A percentile compares a stretch with the other conserved stretches of the same genome.
Conservation (phyloP, 1,284 basidiomycete species). For the Tilletiopsis washingtonensis region DNA sequence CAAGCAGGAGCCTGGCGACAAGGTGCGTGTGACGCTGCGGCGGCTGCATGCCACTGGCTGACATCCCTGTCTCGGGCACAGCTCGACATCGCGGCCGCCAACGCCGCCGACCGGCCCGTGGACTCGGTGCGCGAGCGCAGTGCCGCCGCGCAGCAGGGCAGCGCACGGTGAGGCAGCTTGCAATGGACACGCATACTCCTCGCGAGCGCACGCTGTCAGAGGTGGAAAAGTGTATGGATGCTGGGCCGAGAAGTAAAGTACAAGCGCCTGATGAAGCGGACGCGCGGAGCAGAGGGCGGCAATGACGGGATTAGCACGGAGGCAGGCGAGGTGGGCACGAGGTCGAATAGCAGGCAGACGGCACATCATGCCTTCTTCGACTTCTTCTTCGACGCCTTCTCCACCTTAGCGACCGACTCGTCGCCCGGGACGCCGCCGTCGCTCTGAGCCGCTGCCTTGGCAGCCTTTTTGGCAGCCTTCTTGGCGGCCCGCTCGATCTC, state of each 20-base stretch:
- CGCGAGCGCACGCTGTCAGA: not conserved
- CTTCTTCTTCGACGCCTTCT: constrained; percentile 25
- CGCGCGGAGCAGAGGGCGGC: no score
- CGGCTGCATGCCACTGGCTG: no score
- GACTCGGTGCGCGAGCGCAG: constrained; percentile 25
- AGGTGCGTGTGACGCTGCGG: no score
- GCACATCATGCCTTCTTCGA: constrained; percentile 7
- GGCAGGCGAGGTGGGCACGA: no score
- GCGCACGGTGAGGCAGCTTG: not conserved
- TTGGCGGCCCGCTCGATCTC: constrained; percentile 52
- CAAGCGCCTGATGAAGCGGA: no score
- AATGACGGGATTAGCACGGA: no score
- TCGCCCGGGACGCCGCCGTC: constrained; percentile 18
- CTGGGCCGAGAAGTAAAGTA: no score
- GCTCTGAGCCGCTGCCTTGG: constrained; percentile 31
- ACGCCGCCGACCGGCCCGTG: constrained; percentile 29
- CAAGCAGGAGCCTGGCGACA: constrained; percentile 19
- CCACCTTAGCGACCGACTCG: constrained; percentile 24
- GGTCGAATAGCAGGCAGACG: no score
- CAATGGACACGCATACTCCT: not conserved
- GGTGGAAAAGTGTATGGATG: no score
- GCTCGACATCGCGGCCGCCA: constrained; percentile 35
- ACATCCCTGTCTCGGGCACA: no score
- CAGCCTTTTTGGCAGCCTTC: constrained; percentile 39
- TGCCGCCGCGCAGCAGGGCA: constrained; percentile 17